Conservation (phyloP, 2,329 filamentous ascomycete genomes). For the Pseudocercospora musae region DNA sequence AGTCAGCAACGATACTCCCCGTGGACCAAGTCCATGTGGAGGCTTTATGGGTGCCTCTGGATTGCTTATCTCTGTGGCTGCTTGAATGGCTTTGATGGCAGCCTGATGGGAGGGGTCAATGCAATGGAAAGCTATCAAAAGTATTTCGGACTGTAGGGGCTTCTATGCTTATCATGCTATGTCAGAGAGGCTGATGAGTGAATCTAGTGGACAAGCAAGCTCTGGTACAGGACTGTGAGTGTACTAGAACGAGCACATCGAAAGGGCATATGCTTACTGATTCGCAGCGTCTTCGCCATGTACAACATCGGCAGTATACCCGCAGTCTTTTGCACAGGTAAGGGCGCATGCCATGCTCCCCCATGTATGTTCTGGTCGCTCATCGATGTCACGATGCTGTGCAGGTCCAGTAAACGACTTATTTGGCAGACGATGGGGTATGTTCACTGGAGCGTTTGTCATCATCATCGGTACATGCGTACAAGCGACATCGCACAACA, state of each 20-base stretch:
- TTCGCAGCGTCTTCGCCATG: not conserved
- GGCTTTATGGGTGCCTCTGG: conserved; percentile 6
- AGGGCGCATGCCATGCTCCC: not conserved
- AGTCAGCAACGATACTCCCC: conserved; percentile 2
- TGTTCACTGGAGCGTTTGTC: conserved; percentile 5
- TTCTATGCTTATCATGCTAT: not conserved
- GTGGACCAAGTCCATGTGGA: conserved; percentile 6
- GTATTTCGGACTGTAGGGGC: not conserved
- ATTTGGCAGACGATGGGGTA: conserved; percentile 3
- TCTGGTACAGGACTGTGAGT: conserved; percentile 2
- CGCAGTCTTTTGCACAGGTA: conserved; percentile 5
- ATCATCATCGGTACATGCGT: conserved; percentile 3
- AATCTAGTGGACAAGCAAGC: not conserved
- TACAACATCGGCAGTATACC: conserved; percentile 4
- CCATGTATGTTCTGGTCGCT: not conserved
- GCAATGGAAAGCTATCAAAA: conserved; percentile 3
- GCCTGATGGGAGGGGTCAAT: conserved; percentile 5
- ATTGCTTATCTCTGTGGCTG: conserved; percentile 5
- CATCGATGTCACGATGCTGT: not conserved
- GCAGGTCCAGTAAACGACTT: not conserved
- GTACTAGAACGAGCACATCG: too few relatives aligned
- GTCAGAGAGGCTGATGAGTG: not conserved
- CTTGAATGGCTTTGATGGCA: conserved; percentile 5
- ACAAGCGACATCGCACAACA: conserved; percentile 5
- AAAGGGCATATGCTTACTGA: not conserved